phyloP scores from a whole-genome alignment of 306 rosid species.

The Inga laurina region DNA sequence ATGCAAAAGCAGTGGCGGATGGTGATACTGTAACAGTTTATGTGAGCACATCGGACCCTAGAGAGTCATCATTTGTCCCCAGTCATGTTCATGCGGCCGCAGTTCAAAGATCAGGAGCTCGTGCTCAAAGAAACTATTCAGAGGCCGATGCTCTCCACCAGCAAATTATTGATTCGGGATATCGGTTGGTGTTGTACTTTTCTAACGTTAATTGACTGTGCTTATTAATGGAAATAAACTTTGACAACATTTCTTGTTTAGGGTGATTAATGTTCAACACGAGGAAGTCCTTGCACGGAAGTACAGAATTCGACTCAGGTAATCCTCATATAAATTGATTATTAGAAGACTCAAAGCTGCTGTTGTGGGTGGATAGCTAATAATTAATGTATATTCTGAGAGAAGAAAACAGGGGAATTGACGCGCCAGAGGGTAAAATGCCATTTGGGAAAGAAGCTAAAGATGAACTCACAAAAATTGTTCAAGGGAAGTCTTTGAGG shows the following conservation, averaged over 20 bases:
- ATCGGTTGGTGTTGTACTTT: constrained; percentile 57
- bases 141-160: constrained; percentile 75
- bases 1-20: constrained; percentile 81
- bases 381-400: background rate
- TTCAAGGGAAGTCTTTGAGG: constrained; percentile 75
- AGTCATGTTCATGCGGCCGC: constrained; percentile 55
- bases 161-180: constrained; percentile 74
- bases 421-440: constrained; percentile 87
- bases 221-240: background rate
- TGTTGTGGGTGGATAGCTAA: background rate
- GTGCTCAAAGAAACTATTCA: constrained; percentile 45
- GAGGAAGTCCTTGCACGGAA: constrained; percentile 74
- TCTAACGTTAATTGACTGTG: background rate
- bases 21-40: constrained; percentile 89
- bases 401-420: constrained; percentile 72
- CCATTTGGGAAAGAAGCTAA: constrained; percentile 86
- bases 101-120: constrained; percentile 58
- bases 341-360: background rate
- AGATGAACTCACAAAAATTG: constrained; percentile 58
- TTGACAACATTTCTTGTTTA: constrained; percentile 21
- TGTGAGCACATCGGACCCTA: constrained; percentile 73
- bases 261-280: constrained; percentile 57
- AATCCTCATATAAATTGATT: background rate
- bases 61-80: constrained; percentile 72
- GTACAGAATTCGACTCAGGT: constrained; percentile 89